Conservation (phyloP, 306 rosid genomes). For the Alnus rubra region DNA sequence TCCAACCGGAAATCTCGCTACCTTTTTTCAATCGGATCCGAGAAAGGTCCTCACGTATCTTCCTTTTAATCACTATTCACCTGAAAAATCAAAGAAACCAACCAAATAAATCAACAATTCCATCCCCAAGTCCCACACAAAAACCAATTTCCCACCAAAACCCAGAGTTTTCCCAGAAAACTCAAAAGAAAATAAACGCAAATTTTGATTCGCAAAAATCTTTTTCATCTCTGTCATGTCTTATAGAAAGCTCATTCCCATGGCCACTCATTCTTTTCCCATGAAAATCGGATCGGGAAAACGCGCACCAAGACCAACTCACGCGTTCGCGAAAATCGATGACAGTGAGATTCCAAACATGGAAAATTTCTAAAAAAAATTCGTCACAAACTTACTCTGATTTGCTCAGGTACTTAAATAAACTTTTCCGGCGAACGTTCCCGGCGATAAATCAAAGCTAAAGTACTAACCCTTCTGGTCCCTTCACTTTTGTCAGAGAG, state of each 20-base stretch:
- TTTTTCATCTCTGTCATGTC: not conserved
- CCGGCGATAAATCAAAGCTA: slow-evolving; percentile 9
- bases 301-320: slow-evolving; percentile 20
- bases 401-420: not conserved
- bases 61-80: slow-evolving; percentile 31
- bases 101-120: slow-evolving; percentile 4
- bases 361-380: not conserved
- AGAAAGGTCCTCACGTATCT: slow-evolving; percentile 33
- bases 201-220: not conserved
- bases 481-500: slow-evolving; percentile 1
- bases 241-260: not conserved
- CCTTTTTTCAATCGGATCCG: not conserved
- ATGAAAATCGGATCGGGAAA: slow-evolving; percentile 39
- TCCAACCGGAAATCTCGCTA: not conserved
- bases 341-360: slow-evolving; percentile 26
- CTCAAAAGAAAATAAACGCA: not conserved
- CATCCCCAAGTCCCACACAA: not conserved
- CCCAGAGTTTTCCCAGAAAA: slow-evolving; percentile 19
- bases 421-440: slow-evolving; percentile 1
- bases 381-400: slow-evolving; percentile 30
- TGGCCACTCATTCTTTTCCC: slow-evolving; percentile 25
- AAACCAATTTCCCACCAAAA: not conserved
- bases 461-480: not conserved
- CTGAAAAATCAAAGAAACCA: slow-evolving; percentile 27
- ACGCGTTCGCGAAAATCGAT: slow-evolving; percentile 11